Evolutionary conservation across 352 stramenopile genomes (phyloP).

Genomic region (Blastocystis sp.): DNA sequence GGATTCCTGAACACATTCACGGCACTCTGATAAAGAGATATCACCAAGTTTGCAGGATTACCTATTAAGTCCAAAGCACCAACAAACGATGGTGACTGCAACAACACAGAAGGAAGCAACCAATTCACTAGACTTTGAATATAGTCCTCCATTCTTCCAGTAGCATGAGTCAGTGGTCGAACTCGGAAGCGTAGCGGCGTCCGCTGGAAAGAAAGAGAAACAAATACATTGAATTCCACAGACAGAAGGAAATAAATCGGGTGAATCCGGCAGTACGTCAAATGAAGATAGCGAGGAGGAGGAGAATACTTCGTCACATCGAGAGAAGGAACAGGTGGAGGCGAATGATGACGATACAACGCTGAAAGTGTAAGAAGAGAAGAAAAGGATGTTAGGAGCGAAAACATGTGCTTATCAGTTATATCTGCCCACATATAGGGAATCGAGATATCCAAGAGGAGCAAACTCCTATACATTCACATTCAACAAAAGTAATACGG

Average conservation of each 20-base stretch:
- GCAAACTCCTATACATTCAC: neutral
- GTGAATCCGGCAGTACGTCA: constrained; percentile 27
- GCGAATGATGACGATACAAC: neutral
- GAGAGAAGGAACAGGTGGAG: neutral
- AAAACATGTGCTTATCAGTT: neutral
- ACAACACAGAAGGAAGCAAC: constrained; percentile 14
- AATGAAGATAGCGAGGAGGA: neutral
- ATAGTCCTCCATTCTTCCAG: constrained; percentile 30
- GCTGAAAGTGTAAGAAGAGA: neutral
- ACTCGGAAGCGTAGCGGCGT: constrained; percentile 27
- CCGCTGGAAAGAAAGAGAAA: constrained; percentile 27
- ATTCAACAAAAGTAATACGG: neutral
- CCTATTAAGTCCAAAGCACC: constrained; percentile 47
- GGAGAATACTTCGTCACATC: neutral
- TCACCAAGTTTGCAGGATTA: constrained; percentile 30
- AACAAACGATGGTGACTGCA: constrained; percentile 46
- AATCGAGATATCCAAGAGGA: neutral
- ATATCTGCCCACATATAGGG: neutral
- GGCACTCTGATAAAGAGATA: constrained; percentile 41
- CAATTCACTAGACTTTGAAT: neutral
- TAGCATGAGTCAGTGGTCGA: neutral
- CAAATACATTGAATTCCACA: neutral
- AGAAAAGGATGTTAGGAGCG: neutral
- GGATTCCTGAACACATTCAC: neutral
- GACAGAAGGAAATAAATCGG: constrained; percentile 45